These are phyloP conservation scores for Colletotrichum nymphaeae DNA, from an alignment of 2,329 filamentous ascomycete genomes.

Conservation along the genomic window DNA sequence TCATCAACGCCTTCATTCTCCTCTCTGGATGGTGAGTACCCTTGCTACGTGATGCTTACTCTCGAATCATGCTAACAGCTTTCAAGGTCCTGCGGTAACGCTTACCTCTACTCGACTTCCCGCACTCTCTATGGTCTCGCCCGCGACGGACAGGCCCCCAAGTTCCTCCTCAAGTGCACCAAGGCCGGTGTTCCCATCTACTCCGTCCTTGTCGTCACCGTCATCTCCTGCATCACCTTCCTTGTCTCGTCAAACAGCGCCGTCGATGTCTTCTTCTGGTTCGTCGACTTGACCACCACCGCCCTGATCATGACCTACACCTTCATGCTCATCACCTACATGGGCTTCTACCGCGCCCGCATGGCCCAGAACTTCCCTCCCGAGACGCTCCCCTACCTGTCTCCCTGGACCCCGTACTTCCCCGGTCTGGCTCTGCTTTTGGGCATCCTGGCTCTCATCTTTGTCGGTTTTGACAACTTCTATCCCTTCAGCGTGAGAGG, in stretches of 20 bases:
- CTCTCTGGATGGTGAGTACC: slow-evolving; percentile 38
- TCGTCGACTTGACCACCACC: slow-evolving; percentile 66
- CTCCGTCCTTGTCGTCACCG: slow-evolving; percentile 46
- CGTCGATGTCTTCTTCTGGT: slow-evolving; percentile 53
- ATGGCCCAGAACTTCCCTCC: slow-evolving; percentile 62
- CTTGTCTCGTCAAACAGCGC: slow-evolving; percentile 50
- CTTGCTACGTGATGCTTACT: too few relatives aligned
- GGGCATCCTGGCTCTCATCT: slow-evolving; percentile 61
- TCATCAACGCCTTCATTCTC: slow-evolving; percentile 63
- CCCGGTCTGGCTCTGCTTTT: slow-evolving; percentile 61
- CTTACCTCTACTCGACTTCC: slow-evolving; percentile 63
- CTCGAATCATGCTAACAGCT: neutral
- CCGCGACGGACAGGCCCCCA: slow-evolving; percentile 59
- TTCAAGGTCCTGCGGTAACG: slow-evolving; percentile 57
- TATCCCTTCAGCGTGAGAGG: slow-evolving; percentile 58
- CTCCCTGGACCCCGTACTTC: slow-evolving; percentile 62
- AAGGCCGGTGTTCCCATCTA: slow-evolving; percentile 57
- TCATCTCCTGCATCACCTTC: slow-evolving; percentile 49
- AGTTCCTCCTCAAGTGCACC: slow-evolving; percentile 52
- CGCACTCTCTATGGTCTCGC: slow-evolving; percentile 64
- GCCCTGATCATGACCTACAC: slow-evolving; percentile 70
- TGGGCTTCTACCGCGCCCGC: slow-evolving; percentile 63
- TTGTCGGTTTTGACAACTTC: slow-evolving; percentile 68
- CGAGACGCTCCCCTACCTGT: slow-evolving; percentile 61
- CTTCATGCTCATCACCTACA: slow-evolving; percentile 57